Conservation (phyloP, 257 asterid genomes). For the Petrea volubilis region DNA sequence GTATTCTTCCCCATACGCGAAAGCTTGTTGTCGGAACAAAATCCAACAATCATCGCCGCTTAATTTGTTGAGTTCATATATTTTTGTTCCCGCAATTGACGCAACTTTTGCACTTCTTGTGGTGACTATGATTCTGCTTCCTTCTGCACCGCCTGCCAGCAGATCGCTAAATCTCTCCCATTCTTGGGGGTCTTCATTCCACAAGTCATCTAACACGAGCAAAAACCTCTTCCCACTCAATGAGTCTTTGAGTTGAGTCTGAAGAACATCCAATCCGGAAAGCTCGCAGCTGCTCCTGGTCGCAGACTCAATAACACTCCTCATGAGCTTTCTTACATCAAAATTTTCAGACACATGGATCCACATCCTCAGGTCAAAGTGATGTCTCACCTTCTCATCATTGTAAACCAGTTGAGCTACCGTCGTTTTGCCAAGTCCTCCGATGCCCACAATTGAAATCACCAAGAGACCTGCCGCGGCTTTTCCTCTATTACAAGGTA, state of each 20-base stretch:
- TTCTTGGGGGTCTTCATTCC: background rate
- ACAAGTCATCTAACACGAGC: background rate
- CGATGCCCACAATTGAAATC: conserved; percentile 6
- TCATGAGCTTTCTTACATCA: background rate
- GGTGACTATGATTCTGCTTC: background rate
- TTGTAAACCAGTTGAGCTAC: background rate
- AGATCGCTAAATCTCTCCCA: background rate
- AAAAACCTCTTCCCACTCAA: background rate
- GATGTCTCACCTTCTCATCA: background rate
- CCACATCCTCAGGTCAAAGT: conserved; percentile 7
- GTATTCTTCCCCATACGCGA: background rate
- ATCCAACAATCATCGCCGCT: background rate
- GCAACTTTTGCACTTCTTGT: background rate
- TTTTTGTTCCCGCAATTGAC: background rate
- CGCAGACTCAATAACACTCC: background rate
- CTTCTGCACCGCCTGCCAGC: background rate
- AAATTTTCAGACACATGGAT: background rate
- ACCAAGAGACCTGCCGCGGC: background rate
- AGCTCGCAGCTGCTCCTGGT: background rate
- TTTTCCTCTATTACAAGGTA: too few relatives aligned
- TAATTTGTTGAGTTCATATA: background rate
- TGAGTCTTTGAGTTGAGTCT: background rate
- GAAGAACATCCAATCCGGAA: background rate
- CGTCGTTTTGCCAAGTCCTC: conserved; percentile 4
- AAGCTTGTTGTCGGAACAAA: background rate